Evolutionary conservation across 352 stramenopile genomes (phyloP), one percentile per base, ranked within the genome.

Genomic region (Nannochloropsis limnetica): DNA sequence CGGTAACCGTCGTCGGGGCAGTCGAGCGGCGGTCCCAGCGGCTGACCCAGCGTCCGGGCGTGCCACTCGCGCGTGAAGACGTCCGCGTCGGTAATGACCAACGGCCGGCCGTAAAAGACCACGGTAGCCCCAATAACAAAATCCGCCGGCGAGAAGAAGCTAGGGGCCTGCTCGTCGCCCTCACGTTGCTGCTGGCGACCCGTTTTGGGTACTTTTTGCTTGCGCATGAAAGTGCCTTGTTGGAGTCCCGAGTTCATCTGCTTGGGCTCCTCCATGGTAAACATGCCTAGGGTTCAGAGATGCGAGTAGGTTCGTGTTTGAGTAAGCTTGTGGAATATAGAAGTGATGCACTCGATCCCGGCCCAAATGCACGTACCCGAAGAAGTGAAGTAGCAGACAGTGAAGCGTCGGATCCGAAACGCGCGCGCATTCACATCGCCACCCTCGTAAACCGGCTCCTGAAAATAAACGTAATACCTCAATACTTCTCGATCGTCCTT

Each of bases 381-480:
- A 54, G 69, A 81, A 44, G 22, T 54, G 23, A 81, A 81, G 4
- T 81, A 81, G 28, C 61, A 29, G 27, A 85, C 81, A n/a, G 49
- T 85, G 80, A 84, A 84, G 28, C 81, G 81, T 15, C 84, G 80
- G 25, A 87, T 81, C n/a, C 84, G 80, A 80, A 87, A 85, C 17
- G 44, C 81, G n/a, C 79, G 81, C n/a, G 61, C 81, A 45, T 86
- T 83, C 81, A 84, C 83, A 80, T 80, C 84, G 20, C 81, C 83
- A 44, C 83, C 83, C 68, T 89, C 86, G 3, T 85, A 82, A 17
- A 91, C 86, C 6, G 89, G 85, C 83, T 94, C 91, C 32, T 91
- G 81, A 68, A 95, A 96, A 84, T 94, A 97, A 1, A 89, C 91
- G 68, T 93, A 95, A 87, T 95, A 96, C 22, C 93, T 91, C 45